Evolutionary conservation across 371 early-diverging fungal genomes (phyloP).

Genomic region (Paraphysoderma sedebokerense): DNA sequence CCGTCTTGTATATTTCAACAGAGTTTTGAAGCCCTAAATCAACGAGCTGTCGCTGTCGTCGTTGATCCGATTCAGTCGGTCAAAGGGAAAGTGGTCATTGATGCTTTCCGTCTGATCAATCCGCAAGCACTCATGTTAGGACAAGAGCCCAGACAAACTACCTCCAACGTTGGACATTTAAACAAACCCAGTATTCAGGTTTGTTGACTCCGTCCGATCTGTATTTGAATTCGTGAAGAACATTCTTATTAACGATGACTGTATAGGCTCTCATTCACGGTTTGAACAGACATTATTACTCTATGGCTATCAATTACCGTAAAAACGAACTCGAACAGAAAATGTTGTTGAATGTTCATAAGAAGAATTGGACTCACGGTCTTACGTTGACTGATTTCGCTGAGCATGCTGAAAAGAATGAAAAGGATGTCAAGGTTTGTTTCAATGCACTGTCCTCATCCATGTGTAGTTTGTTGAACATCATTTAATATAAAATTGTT

Average conservation of each 20-base stretch:
- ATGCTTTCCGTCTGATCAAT: constrained; percentile 97
- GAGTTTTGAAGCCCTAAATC: constrained; percentile 93
- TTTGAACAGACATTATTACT: constrained; percentile 98
- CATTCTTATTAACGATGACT: neutral
- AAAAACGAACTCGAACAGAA: constrained; percentile 98
- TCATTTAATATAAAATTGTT: neutral
- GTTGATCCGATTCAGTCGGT: constrained; percentile 99
- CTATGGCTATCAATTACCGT: constrained; percentile 96
- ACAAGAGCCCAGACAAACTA: constrained; percentile 97
- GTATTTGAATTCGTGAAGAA: neutral
- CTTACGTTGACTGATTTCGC: constrained; percentile 71
- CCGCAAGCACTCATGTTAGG: constrained; percentile 75
- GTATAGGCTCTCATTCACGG: constrained; percentile 94
- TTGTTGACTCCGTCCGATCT: constrained; percentile 1
- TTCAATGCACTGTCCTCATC: neutral
- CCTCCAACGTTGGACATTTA: constrained; percentile 98
- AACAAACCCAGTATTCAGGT: constrained; percentile 96
- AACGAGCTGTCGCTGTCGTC: constrained; percentile 98
- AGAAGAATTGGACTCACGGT: constrained; percentile 98
- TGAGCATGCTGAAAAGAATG: constrained; percentile 62
- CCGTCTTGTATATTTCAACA: constrained; percentile 6
- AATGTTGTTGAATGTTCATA: constrained; percentile 97
- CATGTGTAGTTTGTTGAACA: neutral
- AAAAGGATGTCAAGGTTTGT: constrained; percentile 61
- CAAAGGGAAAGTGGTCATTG: constrained; percentile 99